phyloP scores from a whole-genome alignment of 2,329 filamentous ascomycete species.

The Beauveria varroae region DNA sequence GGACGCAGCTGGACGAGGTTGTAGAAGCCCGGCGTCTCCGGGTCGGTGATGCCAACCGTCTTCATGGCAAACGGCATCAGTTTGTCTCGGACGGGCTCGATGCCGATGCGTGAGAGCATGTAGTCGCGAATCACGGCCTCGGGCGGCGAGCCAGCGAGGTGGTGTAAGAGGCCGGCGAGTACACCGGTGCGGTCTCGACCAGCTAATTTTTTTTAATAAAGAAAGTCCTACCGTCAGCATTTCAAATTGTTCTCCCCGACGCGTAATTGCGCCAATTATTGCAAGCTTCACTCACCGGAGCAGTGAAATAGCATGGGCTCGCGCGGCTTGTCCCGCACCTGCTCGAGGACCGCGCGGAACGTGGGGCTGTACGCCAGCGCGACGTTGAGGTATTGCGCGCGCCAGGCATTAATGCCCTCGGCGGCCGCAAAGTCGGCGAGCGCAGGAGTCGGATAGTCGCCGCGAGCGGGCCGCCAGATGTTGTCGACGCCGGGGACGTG shows the following conservation, averaged over 20 bases:
- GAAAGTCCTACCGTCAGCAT: neutral
- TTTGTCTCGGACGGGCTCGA: slow-evolving; percentile 41
- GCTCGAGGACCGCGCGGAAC: slow-evolving; percentile 38
- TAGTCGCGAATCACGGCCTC: slow-evolving; percentile 41
- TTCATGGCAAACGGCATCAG: slow-evolving; percentile 35
- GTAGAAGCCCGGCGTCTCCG: slow-evolving; percentile 39
- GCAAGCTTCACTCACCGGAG: slow-evolving; percentile 33
- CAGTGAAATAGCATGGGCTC: slow-evolving; percentile 47
- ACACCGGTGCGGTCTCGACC: slow-evolving; percentile 49
- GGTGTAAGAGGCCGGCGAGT: slow-evolving; percentile 40
- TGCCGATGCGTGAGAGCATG: slow-evolving; percentile 46
- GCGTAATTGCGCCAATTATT: too few relatives aligned
- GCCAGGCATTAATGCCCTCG: slow-evolving; percentile 36
- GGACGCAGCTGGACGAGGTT: slow-evolving; percentile 38
- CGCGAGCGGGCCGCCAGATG: slow-evolving; percentile 32
- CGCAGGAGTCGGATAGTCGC: slow-evolving; percentile 28
- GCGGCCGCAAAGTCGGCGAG: slow-evolving; percentile 37
- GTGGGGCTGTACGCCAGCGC: slow-evolving; percentile 33
- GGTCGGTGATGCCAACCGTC: slow-evolving; percentile 27
- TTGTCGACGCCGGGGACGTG: slow-evolving; percentile 35
- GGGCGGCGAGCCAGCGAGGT: slow-evolving; percentile 38
- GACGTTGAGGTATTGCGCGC: slow-evolving; percentile 40
- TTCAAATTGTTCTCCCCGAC: neutral
- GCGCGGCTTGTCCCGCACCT: slow-evolving; percentile 36
- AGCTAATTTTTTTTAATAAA: slow-evolving; percentile 25